Conservation (phyloP, 257 asterid genomes). For the Solanum stenotomum region DNA sequence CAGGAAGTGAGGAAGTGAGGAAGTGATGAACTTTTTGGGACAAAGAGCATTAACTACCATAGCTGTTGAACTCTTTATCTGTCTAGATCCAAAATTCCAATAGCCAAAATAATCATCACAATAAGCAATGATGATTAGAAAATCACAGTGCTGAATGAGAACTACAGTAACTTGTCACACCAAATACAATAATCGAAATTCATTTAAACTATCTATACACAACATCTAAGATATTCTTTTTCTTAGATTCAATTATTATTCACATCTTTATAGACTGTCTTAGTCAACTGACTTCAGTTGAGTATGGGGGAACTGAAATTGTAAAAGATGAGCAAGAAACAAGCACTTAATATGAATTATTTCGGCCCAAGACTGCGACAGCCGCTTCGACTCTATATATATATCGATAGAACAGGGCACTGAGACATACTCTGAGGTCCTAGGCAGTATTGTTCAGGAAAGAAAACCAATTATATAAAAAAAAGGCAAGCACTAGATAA, state of each 20-base stretch:
- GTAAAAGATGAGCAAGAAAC: background rate
- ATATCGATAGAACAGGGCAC: background rate
- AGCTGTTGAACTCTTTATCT: background rate
- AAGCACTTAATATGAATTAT: background rate
- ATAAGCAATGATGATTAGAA: background rate
- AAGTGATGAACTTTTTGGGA: background rate
- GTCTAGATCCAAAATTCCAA: background rate
- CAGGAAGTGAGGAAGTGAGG: background rate
- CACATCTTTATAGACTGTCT: background rate
- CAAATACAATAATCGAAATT: background rate
- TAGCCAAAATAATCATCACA: background rate
- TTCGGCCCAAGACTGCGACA: background rate
- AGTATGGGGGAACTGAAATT: background rate
- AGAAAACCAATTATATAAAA: background rate
- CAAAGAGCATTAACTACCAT: background rate
- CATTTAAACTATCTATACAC: background rate
- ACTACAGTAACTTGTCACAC: background rate
- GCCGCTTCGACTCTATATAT: background rate
- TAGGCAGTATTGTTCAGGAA: background rate
- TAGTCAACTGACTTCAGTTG: background rate
- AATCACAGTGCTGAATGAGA: background rate
- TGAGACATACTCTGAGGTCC: background rate
- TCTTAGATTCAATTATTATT: background rate
- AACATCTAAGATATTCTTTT: background rate
- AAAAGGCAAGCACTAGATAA: background rate